Evolutionary conservation across 306 rosid species (phyloP), one percentile per base, ranked within the genome.

Genomic region (Acmispon strigosus): DNA sequence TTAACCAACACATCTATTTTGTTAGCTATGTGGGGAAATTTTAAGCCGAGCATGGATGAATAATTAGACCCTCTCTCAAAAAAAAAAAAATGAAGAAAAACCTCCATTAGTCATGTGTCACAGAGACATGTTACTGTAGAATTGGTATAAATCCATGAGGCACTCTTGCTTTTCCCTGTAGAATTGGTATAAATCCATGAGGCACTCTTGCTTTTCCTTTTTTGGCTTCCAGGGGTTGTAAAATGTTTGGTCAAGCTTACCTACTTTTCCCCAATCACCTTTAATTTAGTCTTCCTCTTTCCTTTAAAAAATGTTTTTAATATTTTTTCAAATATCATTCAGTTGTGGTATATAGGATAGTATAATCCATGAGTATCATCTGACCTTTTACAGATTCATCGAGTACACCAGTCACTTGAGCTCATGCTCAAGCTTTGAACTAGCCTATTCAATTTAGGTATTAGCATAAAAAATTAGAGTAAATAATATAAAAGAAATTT

Each of bases 191-290:
- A 20, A 64, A 39, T 39, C 51, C 55, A 5, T 9, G 62, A 10
- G 67, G 56, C 52, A 63, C 19, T 24, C 7, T n/a, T 36, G 57
- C 8, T 11, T 8, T 44, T 10, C 27, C 0, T 6, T 17, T 58
- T 73, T 15, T 51, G 24, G 51, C 36, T 18, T 37, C 10, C 43
- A 49, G 16, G 52, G 48, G 52, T 41, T 36, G 48, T 69, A 24
- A 41, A 66, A 37, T 59, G 43, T 65, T 70, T 41, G 41, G 51
- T 39, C 18, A 54, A 44, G 78, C 72, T 59, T 47, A 8, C 68
- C 22, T 42, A 60, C 55, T 17, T 72, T 41, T 56, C 56, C 57
- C 17, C 27, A 56, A 29, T 60, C 48, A 20, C 58, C 16, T 72
- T 49, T 45, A 18, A 53, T 70, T 45, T 58, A 18, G 32, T 48